Percentiles rank a stretch among this genome's conserved stretches.
These are phyloP conservation scores for Oxyria digyna DNA, from an alignment of 148 eudicot genomes.

Conservation along the genomic window DNA sequence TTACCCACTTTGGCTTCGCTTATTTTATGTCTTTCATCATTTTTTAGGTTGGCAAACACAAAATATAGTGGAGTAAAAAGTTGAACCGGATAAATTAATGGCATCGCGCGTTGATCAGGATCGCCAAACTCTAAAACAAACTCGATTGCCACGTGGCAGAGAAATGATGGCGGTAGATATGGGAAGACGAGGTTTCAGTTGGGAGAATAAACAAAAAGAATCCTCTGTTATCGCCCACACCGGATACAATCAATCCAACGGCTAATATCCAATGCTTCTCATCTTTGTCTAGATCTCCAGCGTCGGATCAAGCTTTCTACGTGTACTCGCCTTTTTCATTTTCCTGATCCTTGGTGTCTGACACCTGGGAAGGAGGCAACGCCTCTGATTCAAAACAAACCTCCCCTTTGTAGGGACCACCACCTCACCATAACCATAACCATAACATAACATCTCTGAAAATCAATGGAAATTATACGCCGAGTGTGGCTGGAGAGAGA, in stretches of 20 bases:
- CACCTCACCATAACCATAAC: too few relatives aligned
- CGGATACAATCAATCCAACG: neutral
- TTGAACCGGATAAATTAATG: neutral
- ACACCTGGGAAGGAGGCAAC: slow-evolving; percentile 1
- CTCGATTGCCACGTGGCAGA: slow-evolving; percentile 6
- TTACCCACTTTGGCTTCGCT: too few relatives aligned
- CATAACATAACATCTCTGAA: neutral
- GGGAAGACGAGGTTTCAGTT: slow-evolving; percentile 8
- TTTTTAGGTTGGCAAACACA: too few relatives aligned
- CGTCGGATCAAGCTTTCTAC: neutral
- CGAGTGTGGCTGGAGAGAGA: neutral
- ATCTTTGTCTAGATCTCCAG: neutral
- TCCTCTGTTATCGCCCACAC: neutral
- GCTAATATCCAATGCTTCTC: neutral
- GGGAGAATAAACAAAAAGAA: neutral
- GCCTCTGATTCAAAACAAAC: slow-evolving; percentile 4
- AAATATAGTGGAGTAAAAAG: neutral
- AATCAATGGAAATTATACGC: slow-evolving; percentile 1
- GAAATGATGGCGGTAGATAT: slow-evolving; percentile 7
- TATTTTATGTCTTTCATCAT: too few relatives aligned
- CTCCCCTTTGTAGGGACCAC: slow-evolving; percentile 4
- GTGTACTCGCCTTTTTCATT: neutral
- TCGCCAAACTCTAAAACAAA: neutral
- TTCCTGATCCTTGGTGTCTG: neutral
- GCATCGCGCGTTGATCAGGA: neutral